Evolutionary conservation across 495 filamentous ascomycete genomes (phyloP).

Genomic region (Annulohypoxylon maeteangense): DNA sequence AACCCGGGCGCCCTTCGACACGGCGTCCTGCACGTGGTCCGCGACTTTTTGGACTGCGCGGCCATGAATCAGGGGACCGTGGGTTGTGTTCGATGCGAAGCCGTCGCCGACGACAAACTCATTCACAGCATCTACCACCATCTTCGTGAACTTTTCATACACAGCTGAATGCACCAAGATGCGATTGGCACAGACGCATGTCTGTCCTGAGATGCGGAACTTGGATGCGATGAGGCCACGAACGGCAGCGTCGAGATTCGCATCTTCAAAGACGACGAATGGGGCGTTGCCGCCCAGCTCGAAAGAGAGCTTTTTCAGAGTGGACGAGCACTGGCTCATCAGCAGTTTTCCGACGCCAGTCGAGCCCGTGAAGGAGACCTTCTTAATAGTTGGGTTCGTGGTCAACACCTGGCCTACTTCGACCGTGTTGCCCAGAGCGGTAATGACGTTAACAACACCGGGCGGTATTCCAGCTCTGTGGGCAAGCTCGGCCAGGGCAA

Average conservation of each 20-base stretch:
- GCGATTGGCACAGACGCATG: slow-evolving; percentile 62
- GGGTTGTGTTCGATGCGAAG: slow-evolving; percentile 65
- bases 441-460: slow-evolving; percentile 26
- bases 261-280: slow-evolving; percentile 71
- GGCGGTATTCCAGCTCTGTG: slow-evolving; percentile 53
- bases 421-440: slow-evolving; percentile 40
- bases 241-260: slow-evolving; percentile 74
- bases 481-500: slow-evolving; percentile 43
- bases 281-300: slow-evolving; percentile 81
- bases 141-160: too few relatives aligned
- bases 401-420: slow-evolving; percentile 44
- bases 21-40: slow-evolving; percentile 59
- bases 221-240: slow-evolving; percentile 69
- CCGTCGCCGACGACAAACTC: slow-evolving; percentile 65
- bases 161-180: slow-evolving; percentile 60
- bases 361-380: slow-evolving; percentile 59
- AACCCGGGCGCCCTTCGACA: slow-evolving; percentile 8
- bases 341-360: slow-evolving; percentile 56
- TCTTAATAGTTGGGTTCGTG: slow-evolving; percentile 43
- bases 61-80: slow-evolving; percentile 67
- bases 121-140: slow-evolving; percentile 5
- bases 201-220: slow-evolving; percentile 63
- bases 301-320: slow-evolving; percentile 75
- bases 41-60: slow-evolving; percentile 67
- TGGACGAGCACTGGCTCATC: slow-evolving; percentile 53